Evolutionary conservation across 2,329 filamentous ascomycete genomes (phyloP).

Genomic region (Claviceps citrina): DNA sequence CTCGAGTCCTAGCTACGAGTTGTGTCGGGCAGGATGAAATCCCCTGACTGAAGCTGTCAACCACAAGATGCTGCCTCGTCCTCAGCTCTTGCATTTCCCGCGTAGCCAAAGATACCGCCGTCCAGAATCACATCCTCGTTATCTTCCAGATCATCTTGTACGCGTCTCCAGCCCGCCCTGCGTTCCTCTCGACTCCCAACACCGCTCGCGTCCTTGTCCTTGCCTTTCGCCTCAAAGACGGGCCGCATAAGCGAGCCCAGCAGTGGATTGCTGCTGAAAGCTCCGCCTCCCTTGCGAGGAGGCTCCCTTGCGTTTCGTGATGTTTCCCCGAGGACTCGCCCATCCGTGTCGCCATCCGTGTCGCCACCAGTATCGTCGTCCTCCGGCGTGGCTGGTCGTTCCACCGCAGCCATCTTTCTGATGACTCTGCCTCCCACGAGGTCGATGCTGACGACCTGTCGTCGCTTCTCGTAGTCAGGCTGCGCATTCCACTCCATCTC

Average conservation of each 20-base stretch:
- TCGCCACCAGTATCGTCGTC: conserved; percentile 28
- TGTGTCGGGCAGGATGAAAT: too few species aligned
- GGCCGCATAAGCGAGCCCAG: conserved; percentile 51
- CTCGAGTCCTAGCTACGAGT: too few species aligned
- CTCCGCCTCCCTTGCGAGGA: conserved; percentile 29
- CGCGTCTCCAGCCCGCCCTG: conserved; percentile 38
- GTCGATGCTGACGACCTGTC: conserved; percentile 73
- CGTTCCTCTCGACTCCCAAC: conserved; percentile 26
- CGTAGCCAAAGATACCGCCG: conserved; percentile 34
- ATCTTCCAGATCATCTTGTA: conserved; percentile 43
- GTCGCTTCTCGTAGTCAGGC: conserved; percentile 80
- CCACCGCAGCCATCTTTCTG: conserved; percentile 49
- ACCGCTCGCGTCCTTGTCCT: conserved; percentile 22
- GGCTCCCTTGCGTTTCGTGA: conserved; percentile 17
- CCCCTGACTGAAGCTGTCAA: neutral
- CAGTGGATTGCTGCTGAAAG: conserved; percentile 55
- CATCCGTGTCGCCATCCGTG: conserved; percentile 16
- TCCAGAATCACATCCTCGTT: conserved; percentile 45
- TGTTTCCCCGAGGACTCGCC: conserved; percentile 20
- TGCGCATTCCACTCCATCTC: conserved; percentile 76
- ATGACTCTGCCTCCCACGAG: conserved; percentile 64
- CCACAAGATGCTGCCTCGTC: neutral
- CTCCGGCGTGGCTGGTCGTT: conserved; percentile 40
- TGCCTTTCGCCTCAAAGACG: conserved; percentile 38
- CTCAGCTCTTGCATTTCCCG: conserved; percentile 8